Evolutionary conservation across 768 basidiomycete species (phyloP).

Genomic region (Auriculariales sp.): DNA sequence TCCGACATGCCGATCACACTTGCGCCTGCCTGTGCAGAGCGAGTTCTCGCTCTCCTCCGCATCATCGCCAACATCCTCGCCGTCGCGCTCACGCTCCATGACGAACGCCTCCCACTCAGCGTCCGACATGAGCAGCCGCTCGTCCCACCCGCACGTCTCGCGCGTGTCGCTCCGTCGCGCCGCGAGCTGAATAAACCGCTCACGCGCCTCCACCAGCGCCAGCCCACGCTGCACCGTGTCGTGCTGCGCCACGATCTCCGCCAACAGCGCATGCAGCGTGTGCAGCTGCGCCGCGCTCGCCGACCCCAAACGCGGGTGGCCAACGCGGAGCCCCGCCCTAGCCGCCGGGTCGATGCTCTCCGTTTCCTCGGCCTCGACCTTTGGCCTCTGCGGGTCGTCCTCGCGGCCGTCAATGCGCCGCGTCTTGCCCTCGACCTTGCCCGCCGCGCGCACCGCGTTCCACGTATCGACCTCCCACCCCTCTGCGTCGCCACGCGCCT

Average conservation of each 20-base stretch:
- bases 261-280: conserved; percentile 37
- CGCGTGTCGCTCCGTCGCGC: conserved; percentile 47
- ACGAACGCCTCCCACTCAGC: conserved; percentile 67
- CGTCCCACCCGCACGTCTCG: conserved; percentile 80
- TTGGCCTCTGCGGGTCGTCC: conserved; percentile 11
- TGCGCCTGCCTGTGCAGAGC: conserved; percentile 48
- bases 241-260: conserved; percentile 41
- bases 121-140: conserved; percentile 69
- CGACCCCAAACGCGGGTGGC: too few species aligned
- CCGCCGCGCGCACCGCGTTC: conserved; percentile 57
- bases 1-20: conserved; percentile 71
- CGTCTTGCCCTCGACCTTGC: conserved; percentile 50
- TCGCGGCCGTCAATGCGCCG: not conserved
- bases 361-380: conserved; percentile 7
- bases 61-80: conserved; percentile 25
- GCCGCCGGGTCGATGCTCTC: not conserved
- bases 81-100: conserved; percentile 43
- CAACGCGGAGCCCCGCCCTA: not conserved
- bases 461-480: conserved; percentile 57
- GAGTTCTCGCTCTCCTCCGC: conserved; percentile 19
- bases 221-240: conserved; percentile 54
- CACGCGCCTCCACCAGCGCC: conserved; percentile 57
- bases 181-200: conserved; percentile 52
- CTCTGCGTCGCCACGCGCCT: too few species aligned
- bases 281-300: conserved; percentile 37